These are phyloP conservation scores for Linnemannia exigua DNA, from an alignment of 192 early-diverging fungal species.

Conservation along the genomic window DNA sequence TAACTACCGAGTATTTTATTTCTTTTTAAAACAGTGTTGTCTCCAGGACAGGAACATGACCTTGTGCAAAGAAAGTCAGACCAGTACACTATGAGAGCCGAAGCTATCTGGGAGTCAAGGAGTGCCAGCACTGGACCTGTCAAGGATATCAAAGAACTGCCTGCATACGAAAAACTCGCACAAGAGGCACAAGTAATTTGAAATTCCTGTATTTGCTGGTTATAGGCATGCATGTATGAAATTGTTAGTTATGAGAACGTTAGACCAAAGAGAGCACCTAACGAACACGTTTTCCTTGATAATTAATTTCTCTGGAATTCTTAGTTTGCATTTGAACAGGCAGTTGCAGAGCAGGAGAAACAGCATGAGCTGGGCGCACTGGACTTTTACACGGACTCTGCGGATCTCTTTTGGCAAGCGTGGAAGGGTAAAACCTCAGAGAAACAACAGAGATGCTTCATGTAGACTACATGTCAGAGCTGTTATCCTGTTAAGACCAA, in stretches of 20 bases:
- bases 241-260: not conserved
- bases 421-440: constrained; percentile 60
- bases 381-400: constrained; percentile 64
- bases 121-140: constrained; percentile 35
- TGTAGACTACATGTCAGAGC: not conserved
- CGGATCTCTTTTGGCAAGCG: constrained; percentile 60
- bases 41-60: constrained; percentile 32
- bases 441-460: not conserved
- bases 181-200: constrained; percentile 47
- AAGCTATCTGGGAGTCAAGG: constrained; percentile 48
- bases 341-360: constrained; percentile 48
- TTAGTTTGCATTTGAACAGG: constrained; percentile 55
- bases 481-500: not conserved
- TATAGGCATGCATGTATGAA: not conserved
- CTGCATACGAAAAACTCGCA: constrained; percentile 37
- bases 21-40: constrained; percentile 21
- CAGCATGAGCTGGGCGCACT: constrained; percentile 60
- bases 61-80: constrained; percentile 30
- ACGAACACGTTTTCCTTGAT: not conserved
- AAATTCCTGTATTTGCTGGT: too few species aligned
- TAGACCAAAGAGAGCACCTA: not conserved
- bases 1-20: not conserved
- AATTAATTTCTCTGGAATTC: not conserved
- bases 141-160: constrained; percentile 39
- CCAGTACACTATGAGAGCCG: constrained; percentile 36